These are phyloP conservation scores for Tulasnella sp. DNA, from an alignment of 768 basidiomycete species.

Conservation along the genomic window DNA sequence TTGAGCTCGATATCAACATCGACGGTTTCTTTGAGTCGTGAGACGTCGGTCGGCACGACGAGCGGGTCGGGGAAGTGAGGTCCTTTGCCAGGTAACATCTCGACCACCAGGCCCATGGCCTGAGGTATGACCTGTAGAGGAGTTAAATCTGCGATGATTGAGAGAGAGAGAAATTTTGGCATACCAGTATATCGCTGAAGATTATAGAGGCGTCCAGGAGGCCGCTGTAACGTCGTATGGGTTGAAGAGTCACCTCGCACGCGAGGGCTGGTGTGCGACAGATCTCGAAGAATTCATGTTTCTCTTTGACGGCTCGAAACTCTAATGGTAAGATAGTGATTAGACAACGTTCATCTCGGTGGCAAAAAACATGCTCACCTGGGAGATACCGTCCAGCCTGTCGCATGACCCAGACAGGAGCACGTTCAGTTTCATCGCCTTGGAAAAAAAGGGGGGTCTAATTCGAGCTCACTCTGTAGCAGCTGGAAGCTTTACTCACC, in stretches of 20 bases:
- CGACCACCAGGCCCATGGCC: constrained; percentile 90
- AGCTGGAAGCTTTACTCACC: constrained; percentile 12
- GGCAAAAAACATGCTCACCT: constrained; percentile 37
- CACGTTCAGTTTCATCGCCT: constrained; percentile 80
- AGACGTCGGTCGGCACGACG: constrained; percentile 58
- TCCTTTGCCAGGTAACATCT: constrained; percentile 74
- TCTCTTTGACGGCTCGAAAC: constrained; percentile 74
- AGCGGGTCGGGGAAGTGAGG: constrained; percentile 86
- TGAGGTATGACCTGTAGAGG: constrained; percentile 58
- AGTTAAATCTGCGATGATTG: no score
- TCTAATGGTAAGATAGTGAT: constrained; percentile 37
- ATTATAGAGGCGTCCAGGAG: constrained; percentile 94
- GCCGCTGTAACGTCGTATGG: constrained; percentile 76
- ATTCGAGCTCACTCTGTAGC: background rate
- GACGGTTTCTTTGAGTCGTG: constrained; percentile 47
- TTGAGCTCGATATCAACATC: constrained; percentile 72
- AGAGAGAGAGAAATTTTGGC: no score
- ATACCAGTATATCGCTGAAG: constrained; percentile 83
- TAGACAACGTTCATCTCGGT: background rate
- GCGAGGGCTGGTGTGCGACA: constrained; percentile 86
- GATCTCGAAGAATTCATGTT: constrained; percentile 89
- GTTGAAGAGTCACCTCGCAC: constrained; percentile 82
- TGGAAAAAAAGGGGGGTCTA: background rate
- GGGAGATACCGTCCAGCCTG: constrained; percentile 94
- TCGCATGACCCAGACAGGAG: constrained; percentile 98